phyloP scores from a whole-genome alignment of 106 monocot species.

The Xerophyta viscosa region DNA sequence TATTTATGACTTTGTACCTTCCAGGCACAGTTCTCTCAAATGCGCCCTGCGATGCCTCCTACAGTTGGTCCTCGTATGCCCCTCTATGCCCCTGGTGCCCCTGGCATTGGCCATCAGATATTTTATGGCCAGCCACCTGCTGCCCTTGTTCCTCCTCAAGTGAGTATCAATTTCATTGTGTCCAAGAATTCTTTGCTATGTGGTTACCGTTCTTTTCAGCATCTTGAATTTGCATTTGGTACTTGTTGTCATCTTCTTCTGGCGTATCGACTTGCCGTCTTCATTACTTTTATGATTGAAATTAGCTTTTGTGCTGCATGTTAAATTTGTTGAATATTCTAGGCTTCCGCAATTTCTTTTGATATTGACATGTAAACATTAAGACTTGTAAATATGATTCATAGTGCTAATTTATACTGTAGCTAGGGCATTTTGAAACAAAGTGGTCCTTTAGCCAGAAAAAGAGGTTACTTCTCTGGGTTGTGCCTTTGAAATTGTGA shows the following conservation, averaged over 20 bases:
- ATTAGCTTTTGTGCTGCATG: background rate
- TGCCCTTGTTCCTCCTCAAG: constrained; percentile 58
- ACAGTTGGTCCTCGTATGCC: constrained; percentile 80
- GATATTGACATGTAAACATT: no score
- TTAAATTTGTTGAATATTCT: no score
- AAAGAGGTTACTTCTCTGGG: no score
- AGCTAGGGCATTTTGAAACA: no score
- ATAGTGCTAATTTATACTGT: no score
- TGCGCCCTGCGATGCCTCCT: constrained; percentile 63
- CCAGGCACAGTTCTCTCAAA: constrained; percentile 85
- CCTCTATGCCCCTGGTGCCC: constrained; percentile 66
- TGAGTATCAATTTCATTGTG: background rate
- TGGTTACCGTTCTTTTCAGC: background rate
- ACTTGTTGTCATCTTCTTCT: background rate
- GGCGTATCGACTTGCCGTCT: background rate
- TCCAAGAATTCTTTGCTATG: background rate
- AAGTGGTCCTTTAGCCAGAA: no score
- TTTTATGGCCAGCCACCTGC: constrained; percentile 92
- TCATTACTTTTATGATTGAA: background rate
- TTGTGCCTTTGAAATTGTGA: no score
- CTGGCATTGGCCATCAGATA: constrained; percentile 66
- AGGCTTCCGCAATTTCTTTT: no score
- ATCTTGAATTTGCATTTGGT: background rate
- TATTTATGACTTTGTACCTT: constrained; percentile 7
- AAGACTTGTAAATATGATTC: no score